Evolutionary conservation across 2,329 filamentous ascomycete genomes (phyloP), one percentile per base, ranked within the genome.

Genomic region (Phialocephala subalpina): DNA sequence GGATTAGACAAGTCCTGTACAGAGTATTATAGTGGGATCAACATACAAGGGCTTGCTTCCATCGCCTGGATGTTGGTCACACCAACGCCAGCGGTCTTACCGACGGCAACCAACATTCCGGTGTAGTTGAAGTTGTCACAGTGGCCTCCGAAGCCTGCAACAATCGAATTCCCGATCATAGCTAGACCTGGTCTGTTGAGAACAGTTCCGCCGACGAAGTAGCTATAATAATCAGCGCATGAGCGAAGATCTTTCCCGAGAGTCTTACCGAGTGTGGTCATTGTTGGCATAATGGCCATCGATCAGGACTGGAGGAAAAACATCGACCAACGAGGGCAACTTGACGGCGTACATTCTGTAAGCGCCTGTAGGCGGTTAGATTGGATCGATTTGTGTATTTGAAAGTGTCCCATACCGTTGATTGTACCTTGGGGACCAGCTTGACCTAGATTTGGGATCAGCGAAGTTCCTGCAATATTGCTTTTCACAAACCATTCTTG

Each of bases 121-220:
- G 69, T 71, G 29, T 67, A 71, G 55, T 71, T 71, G 33, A 62
- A 68, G 9, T 64, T 38, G 45, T 64, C 69, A 20, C 69, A 71
- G 42, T 71, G 69, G 5, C 67, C 65, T n/a, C 65, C 69, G 35
- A 70, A 69, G 2, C 57, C 62, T 4, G 29, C 67, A 55, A 65
- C 53, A 5, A 71, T 45, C 14, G 56, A 35, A 38, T 60, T 47
- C 6, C 58, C 59, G 18, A 65, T 14, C 35, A 58, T 53, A 14
- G 64, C 60, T 18, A 71, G 47, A 3, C 60, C 45, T 38, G 69
- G 67, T 18, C 69, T 55, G 22, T 71, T 60, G n/a, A 68, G 59
- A 20, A 68, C 55, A 6, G 63, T 65, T 9, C 69, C 67, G 12
- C 65, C 67, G 33, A 65, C 47, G 29, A 71, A 71, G 36, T 66